Evolutionary conservation across 2,329 filamentous ascomycete species (phyloP).

Genomic region (Fusarium luffae): DNA sequence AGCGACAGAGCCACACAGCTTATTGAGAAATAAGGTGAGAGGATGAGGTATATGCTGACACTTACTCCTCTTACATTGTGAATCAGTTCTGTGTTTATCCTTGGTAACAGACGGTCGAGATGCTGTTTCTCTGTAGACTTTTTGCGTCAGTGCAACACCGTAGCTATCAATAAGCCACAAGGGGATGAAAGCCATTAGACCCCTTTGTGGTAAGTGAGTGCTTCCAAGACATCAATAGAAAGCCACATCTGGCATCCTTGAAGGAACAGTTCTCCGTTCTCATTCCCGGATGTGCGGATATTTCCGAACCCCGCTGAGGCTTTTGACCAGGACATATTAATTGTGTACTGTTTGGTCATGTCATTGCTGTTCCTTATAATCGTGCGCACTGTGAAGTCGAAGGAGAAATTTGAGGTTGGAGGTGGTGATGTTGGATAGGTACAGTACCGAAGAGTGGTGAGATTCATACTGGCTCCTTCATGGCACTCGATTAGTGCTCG

Average conservation of each 20-base stretch:
- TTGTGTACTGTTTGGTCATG: too few relatives aligned
- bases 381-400: too few relatives aligned
- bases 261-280: not conserved
- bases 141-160: not conserved
- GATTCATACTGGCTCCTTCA: not conserved
- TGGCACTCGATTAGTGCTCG: not conserved
- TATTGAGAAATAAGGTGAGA: not conserved
- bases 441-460: not conserved
- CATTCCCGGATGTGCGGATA: not conserved
- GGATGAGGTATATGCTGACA: not conserved
- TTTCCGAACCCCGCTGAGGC: not conserved
- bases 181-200: not conserved
- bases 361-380: too few relatives aligned
- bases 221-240: not conserved
- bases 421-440: not conserved
- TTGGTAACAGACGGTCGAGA: not conserved
- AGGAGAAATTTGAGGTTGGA: too few relatives aligned
- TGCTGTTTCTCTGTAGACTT: not conserved
- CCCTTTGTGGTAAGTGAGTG: not conserved
- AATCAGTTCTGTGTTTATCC: not conserved
- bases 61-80: not conserved
- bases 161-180: not conserved
- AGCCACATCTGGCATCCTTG: not conserved
- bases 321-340: not conserved
- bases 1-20: not conserved